Evolutionary conservation across 192 early-diverging fungal genomes (phyloP).

Genomic region (Helicostylum pulchrum): DNA sequence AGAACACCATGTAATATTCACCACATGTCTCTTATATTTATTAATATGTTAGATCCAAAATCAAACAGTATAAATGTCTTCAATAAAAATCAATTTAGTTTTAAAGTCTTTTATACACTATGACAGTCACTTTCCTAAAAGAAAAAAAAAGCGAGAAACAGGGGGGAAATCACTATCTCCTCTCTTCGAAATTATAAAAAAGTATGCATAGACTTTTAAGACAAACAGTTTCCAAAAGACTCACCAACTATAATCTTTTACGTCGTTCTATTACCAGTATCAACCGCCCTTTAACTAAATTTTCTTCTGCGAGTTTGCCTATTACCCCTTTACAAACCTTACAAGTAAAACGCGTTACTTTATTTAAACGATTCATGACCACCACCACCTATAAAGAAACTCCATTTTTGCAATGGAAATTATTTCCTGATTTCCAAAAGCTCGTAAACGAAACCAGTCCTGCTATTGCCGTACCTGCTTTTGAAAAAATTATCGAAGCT

Average conservation of each 20-base stretch:
- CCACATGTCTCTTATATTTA: no score
- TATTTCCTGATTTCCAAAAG: constrained; percentile 51
- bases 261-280: constrained; percentile 3
- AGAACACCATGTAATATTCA: no score
- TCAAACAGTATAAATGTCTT: no score
- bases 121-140: neutral
- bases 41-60: no score
- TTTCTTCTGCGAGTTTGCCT: no score
- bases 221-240: neutral
- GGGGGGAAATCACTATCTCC: no score
- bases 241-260: neutral
- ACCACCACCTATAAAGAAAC: constrained; percentile 5
- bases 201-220: constrained; percentile 12
- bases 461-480: constrained; percentile 41
- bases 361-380: neutral
- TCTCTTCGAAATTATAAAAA: neutral
- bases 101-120: no score
- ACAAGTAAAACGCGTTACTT: neutral
- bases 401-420: constrained; percentile 43
- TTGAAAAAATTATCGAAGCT: constrained; percentile 37
- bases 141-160: no score
- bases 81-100: no score
- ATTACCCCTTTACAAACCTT: neutral
- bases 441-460: constrained; percentile 33
- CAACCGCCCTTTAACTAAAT: neutral